Evolutionary conservation across 2,329 filamentous ascomycete species (phyloP).

Genomic region (Fusarium mexicanum): DNA sequence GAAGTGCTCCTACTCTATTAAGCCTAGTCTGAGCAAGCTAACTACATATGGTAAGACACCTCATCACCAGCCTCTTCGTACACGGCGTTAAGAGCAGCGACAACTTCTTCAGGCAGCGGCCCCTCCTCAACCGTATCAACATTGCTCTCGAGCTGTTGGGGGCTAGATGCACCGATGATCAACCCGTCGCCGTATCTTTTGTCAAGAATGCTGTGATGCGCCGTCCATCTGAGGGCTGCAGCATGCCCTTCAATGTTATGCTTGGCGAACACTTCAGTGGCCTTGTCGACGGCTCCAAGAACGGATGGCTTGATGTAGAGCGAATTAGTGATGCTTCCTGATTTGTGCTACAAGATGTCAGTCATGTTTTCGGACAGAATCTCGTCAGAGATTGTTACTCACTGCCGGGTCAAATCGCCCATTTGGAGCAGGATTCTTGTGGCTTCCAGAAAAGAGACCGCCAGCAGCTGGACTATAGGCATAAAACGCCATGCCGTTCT

Average conservation of each 20-base stretch:
- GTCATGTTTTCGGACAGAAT: rapidly evolving
- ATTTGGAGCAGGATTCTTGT: conserved; percentile 22
- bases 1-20: conserved; percentile 18
- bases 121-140: conserved; percentile 51
- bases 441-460: conserved; percentile 42
- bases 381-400: neutral
- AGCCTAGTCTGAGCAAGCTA: neutral
- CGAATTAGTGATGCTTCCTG: conserved; percentile 39
- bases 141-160: conserved; percentile 49
- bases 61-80: conserved; percentile 27
- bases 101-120: conserved; percentile 51
- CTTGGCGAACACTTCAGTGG: conserved; percentile 41
- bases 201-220: conserved; percentile 49
- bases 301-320: conserved; percentile 45
- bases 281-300: conserved; percentile 40
- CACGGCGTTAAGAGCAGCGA: conserved; percentile 36
- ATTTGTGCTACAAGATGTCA: neutral
- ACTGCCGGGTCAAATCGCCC: conserved; percentile 43
- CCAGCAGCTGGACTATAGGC: conserved; percentile 49
- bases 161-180: conserved; percentile 49
- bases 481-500: conserved; percentile 55
- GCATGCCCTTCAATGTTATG: conserved; percentile 52
- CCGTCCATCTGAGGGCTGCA: conserved; percentile 54
- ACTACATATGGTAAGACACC: conserved; percentile 31
- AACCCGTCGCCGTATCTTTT: conserved; percentile 48